phyloP scores from a whole-genome alignment of 495 filamentous ascomycete genomes.

The Cudoniella acicularis region DNA sequence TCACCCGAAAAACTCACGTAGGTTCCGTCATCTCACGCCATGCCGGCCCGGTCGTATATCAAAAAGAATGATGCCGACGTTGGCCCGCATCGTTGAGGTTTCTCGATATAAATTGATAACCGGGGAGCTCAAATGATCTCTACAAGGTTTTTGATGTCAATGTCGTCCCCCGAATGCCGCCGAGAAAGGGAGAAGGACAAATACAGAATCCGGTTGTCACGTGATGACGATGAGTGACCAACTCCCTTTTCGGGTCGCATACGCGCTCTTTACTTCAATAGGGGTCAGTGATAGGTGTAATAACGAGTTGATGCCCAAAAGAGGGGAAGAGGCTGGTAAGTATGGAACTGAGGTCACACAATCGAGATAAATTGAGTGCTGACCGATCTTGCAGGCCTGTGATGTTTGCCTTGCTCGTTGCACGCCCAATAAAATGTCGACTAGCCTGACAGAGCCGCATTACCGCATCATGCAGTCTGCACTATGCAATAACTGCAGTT shows the following conservation, averaged over 20 bases:
- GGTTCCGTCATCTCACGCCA: too few species aligned
- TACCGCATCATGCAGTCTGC: not conserved
- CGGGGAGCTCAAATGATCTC: not conserved
- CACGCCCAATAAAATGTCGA: not conserved
- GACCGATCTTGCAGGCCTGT: not conserved
- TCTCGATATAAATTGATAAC: not conserved
- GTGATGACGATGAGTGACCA: not conserved
- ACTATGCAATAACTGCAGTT: not conserved
- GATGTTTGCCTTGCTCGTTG: not conserved
- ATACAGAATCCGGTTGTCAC: not conserved
- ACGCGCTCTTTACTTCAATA: too few species aligned
- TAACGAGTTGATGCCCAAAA: too few species aligned
- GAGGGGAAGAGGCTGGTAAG: not conserved
- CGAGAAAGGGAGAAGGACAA: too few species aligned
- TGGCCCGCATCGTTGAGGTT: too few species aligned
- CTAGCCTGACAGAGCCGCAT: not conserved
- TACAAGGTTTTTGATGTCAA: not conserved
- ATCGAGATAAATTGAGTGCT: not conserved
- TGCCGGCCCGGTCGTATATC: too few species aligned
- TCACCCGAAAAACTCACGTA: too few species aligned
- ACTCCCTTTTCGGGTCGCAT: not conserved
- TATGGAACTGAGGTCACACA: not conserved
- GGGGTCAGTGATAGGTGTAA: too few species aligned
- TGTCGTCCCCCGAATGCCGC: too few species aligned
- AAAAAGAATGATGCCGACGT: too few species aligned